Percentiles rank a stretch among this genome's conserved stretches.
Conservation (phyloP, 2,329 filamentous ascomycete genomes). For the Trichoderma polysporum region DNA sequence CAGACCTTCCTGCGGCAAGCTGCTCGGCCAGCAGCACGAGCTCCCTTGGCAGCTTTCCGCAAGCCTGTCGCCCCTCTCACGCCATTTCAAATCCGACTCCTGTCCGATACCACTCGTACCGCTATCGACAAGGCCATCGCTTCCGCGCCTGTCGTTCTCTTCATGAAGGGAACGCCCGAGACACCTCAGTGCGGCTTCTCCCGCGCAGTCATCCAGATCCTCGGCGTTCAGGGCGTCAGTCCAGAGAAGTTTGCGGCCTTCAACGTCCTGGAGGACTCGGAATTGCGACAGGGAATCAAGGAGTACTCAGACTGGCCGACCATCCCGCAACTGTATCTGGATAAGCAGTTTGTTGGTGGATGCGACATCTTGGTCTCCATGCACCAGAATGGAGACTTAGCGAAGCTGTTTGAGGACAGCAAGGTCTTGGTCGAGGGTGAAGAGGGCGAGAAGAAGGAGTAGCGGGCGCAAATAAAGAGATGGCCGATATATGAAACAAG, state of each 20-base stretch:
- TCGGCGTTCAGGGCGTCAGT: conserved; percentile 92
- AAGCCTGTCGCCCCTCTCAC: conserved; percentile 27
- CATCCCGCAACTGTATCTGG: conserved; percentile 92
- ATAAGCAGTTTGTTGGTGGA: conserved; percentile 96
- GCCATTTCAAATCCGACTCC: conserved; percentile 58
- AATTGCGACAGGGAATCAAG: conserved; percentile 89
- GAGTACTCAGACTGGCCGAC: conserved; percentile 99
- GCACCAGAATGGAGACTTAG: conserved; percentile 93
- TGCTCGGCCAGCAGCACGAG: conserved; percentile 36
- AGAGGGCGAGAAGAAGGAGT: conserved; percentile 43
- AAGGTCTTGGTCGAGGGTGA: conserved; percentile 68
- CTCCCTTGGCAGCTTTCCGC: conserved; percentile 28
- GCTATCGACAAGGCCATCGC: conserved; percentile 89
- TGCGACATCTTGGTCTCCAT: conserved; percentile 96
- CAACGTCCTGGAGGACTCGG: conserved; percentile 91
- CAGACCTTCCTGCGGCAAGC: conserved; percentile 41
- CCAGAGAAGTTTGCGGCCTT: conserved; percentile 96
- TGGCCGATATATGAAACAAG: neutral
- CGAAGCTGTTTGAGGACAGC: conserved; percentile 90
- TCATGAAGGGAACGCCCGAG: conserved; percentile 99
- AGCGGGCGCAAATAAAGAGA: conserved; percentile 10
- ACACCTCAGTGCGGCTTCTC: conserved; percentile 97
- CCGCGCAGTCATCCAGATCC: conserved; percentile 88
- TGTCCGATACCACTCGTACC: conserved; percentile 75
- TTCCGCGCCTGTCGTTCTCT: conserved; percentile 89